Percentiles rank a stretch among this genome's conserved stretches.
These are phyloP conservation scores for Saturnispora silvae DNA, from an alignment of 805 yeast genomes.

Conservation along the genomic window DNA sequence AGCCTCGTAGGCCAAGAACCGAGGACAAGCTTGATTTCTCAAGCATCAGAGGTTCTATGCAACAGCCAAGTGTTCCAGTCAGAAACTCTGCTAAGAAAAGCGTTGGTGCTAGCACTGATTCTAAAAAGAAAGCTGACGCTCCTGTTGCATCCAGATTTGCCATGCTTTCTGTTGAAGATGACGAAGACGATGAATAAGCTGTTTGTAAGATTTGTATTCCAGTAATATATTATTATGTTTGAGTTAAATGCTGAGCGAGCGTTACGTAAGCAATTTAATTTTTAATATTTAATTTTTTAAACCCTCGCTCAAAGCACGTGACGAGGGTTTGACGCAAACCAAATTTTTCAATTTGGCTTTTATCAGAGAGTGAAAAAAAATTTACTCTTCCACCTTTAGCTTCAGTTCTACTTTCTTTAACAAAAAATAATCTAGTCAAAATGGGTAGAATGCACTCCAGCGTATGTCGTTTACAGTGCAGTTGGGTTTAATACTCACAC, in stretches of 20 bases:
- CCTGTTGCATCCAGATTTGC: slow-evolving; percentile 35
- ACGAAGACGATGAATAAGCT: slow-evolving; percentile 38
- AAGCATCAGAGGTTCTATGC: slow-evolving; percentile 28
- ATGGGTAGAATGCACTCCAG: slow-evolving; percentile 99
- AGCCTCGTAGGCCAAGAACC: slow-evolving; percentile 30
- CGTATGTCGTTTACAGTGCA: slow-evolving; percentile 45
- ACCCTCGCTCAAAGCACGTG: background rate
- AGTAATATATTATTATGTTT: background rate
- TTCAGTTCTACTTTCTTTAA: background rate
- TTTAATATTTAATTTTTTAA: background rate
- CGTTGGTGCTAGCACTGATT: background rate
- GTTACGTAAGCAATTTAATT: background rate
- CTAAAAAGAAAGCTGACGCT: slow-evolving; percentile 8
- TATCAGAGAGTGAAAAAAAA: no score
- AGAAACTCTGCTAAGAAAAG: slow-evolving; percentile 7
- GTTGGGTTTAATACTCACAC: slow-evolving; percentile 17
- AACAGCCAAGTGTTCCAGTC: slow-evolving; percentile 22
- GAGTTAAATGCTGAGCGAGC: background rate
- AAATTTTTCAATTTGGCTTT: no score
- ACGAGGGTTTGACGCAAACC: background rate
- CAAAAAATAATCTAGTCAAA: slow-evolving; percentile 29
- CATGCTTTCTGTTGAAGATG: slow-evolving; percentile 42
- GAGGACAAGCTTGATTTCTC: slow-evolving; percentile 33
- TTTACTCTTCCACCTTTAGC: no score
- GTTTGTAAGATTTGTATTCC: background rate